These are phyloP conservation scores for Polyrhizophydium stewartii DNA, from an alignment of 371 early-diverging fungal genomes.

Conservation along the genomic window DNA sequence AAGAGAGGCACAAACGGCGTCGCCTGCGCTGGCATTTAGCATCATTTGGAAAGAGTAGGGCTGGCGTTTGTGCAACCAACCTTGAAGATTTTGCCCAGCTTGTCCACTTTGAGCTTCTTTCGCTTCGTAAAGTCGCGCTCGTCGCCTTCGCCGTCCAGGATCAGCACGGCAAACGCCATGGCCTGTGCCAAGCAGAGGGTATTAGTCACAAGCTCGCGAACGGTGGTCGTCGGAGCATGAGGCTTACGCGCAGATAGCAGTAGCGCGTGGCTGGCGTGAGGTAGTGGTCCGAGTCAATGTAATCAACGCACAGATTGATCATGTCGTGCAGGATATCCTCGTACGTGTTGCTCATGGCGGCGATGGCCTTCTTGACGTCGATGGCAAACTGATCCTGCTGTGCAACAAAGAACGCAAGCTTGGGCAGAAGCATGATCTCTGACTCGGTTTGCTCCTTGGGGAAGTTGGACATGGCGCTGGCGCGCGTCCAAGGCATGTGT, in stretches of 20 bases:
- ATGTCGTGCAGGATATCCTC: conserved; percentile 46
- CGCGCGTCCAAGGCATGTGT: too few species aligned
- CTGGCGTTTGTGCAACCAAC: conserved; percentile 8
- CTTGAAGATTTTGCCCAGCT: conserved; percentile 36
- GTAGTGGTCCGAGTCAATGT: conserved; percentile 23
- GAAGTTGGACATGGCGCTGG: conserved; percentile 17
- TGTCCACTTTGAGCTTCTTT: conserved; percentile 39
- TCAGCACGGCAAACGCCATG: conserved; percentile 32
- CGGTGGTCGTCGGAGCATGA: too few species aligned
- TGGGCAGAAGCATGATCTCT: conserved; percentile 8
- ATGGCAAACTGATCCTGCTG: conserved; percentile 36
- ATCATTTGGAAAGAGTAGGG: background rate
- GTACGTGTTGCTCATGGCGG: conserved; percentile 13
- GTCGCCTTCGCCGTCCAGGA: conserved; percentile 38
- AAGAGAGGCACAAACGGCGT: conserved; percentile 42
- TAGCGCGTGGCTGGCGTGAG: conserved; percentile 24
- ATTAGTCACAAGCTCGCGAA: background rate
- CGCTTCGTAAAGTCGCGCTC: conserved; percentile 32
- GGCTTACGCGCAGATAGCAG: conserved; percentile 26
- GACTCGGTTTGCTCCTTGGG: conserved; percentile 13
- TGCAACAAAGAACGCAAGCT: conserved; percentile 41
- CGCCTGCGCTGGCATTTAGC: conserved; percentile 6
- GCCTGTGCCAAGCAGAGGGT: conserved; percentile 21
- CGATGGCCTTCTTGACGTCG: conserved; percentile 28
- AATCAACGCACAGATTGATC: conserved; percentile 20